phyloP scores from a whole-genome alignment of 1,284 basidiomycete genomes.

The Ustilago trichophora region DNA sequence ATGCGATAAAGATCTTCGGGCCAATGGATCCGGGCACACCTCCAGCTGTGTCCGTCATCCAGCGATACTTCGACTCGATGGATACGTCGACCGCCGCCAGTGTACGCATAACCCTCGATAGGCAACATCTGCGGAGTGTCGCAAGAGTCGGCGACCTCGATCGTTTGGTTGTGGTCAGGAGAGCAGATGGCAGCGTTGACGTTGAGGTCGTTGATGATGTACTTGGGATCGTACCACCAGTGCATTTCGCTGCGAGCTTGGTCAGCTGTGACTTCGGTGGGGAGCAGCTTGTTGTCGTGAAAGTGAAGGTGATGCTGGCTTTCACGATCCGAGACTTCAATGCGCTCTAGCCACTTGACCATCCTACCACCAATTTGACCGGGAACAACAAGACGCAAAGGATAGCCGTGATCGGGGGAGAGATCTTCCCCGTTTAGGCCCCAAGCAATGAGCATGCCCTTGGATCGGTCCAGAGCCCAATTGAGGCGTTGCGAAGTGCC shows the following conservation, averaged over 20 bases:
- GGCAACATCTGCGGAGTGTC: slow-evolving; percentile 23
- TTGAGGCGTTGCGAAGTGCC: slow-evolving; percentile 73
- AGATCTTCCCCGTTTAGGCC: slow-evolving; percentile 71
- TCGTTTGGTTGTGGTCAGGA: slow-evolving; percentile 72
- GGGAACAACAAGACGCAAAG: slow-evolving; percentile 74
- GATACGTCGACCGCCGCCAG: slow-evolving; percentile 75
- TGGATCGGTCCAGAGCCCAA: slow-evolving; percentile 70
- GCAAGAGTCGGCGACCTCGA: slow-evolving; percentile 62
- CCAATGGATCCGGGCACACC: slow-evolving; percentile 70
- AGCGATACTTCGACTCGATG: slow-evolving; percentile 74
- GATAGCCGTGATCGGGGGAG: slow-evolving; percentile 76
- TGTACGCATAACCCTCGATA: slow-evolving; percentile 74
- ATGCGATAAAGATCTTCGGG: slow-evolving; percentile 73
- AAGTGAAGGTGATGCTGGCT: slow-evolving; percentile 69
- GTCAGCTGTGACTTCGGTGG: slow-evolving; percentile 72
- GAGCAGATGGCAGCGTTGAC: slow-evolving; percentile 74
- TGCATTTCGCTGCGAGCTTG: slow-evolving; percentile 72
- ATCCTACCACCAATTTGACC: slow-evolving; percentile 74
- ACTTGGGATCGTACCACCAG: slow-evolving; percentile 76
- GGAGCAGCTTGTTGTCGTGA: slow-evolving; percentile 75
- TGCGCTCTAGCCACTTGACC: slow-evolving; percentile 73
- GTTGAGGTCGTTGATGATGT: slow-evolving; percentile 72
- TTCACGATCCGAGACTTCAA: slow-evolving; percentile 72
- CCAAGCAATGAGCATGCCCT: slow-evolving; percentile 75
- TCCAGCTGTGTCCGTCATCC: slow-evolving; percentile 73